Evolutionary conservation across 805 yeast species (phyloP).

Genomic region (Peterozyma toletana): DNA sequence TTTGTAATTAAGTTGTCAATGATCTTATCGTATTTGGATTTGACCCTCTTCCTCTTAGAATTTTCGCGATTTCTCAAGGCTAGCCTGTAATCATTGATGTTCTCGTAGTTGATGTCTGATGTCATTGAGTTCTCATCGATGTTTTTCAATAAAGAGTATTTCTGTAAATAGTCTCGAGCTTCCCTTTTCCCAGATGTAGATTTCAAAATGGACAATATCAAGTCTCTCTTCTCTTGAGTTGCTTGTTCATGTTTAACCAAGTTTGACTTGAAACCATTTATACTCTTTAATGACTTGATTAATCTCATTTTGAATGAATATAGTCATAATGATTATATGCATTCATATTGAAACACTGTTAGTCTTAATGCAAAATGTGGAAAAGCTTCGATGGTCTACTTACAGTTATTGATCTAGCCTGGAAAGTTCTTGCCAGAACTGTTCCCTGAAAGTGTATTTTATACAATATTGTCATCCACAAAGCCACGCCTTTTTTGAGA

Average conservation of each 20-base stretch:
- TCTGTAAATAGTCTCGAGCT: constrained; percentile 71
- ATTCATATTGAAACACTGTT: too few relatives aligned
- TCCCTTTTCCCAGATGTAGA: constrained; percentile 94
- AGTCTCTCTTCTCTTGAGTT: constrained; percentile 51
- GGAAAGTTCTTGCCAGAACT: too few relatives aligned
- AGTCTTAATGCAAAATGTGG: too few relatives aligned
- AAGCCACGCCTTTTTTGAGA: too few relatives aligned
- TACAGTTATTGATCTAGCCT: constrained; percentile 3
- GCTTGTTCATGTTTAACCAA: constrained; percentile 15
- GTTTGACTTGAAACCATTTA: constrained; percentile 18
- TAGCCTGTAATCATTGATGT: constrained; percentile 5
- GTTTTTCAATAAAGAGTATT: constrained; percentile 45
- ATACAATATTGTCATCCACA: too few relatives aligned
- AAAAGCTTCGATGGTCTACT: neutral
- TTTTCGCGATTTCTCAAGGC: neutral
- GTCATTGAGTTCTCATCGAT: constrained; percentile 16
- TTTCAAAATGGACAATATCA: constrained; percentile 77
- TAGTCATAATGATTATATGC: too few relatives aligned
- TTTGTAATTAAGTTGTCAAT: constrained; percentile 13
- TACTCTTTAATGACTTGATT: neutral
- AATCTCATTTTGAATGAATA: too few relatives aligned
- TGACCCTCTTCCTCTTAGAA: constrained; percentile 14
- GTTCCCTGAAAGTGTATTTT: too few relatives aligned
- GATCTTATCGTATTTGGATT: constrained; percentile 27
- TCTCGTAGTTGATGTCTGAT: constrained; percentile 23